These are phyloP conservation scores for Glycine tomentella DNA, from an alignment of 306 rosid species.

Conservation along the genomic window DNA sequence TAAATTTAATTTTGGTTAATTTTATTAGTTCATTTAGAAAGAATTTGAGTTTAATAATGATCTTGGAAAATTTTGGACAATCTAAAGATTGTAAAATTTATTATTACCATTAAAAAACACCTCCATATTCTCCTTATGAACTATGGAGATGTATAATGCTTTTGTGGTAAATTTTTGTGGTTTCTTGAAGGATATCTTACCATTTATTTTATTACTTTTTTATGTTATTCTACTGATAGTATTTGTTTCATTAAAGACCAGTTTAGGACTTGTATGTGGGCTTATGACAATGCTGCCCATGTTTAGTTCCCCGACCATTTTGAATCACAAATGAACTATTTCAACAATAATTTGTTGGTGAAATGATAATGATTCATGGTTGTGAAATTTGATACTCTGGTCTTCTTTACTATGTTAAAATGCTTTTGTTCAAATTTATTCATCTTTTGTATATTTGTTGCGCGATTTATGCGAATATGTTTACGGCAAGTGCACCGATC, in stretches of 20 bases:
- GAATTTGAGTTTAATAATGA: not conserved
- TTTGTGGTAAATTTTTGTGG: not conserved
- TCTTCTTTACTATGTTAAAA: conserved; percentile 13
- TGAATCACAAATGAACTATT: not conserved
- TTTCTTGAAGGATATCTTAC: conserved; percentile 11
- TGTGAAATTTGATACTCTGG: conserved; percentile 12
- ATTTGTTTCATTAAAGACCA: not conserved
- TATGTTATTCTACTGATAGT: not conserved
- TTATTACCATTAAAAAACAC: not conserved
- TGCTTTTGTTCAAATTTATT: not conserved
- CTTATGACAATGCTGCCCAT: not conserved
- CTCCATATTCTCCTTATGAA: not conserved
- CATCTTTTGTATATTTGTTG: not conserved
- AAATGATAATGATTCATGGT: conserved; percentile 17
- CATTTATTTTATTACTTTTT: not conserved
- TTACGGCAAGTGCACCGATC: rapidly evolving
- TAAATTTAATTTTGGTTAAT: conserved; percentile 5
- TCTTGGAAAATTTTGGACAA: not conserved
- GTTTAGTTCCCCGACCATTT: not conserved
- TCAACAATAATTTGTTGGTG: not conserved
- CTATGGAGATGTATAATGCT: conserved; percentile 12
- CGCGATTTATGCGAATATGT: too few relatives aligned
- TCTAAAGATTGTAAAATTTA: not conserved
- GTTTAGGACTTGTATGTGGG: conserved; percentile 3
- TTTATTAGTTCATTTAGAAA: conserved; percentile 23